Percentiles rank a stretch among this genome's conserved stretches.
Evolutionary conservation across 495 filamentous ascomycete species (phyloP).

Genomic region (Aspergillus coremiiformis): DNA sequence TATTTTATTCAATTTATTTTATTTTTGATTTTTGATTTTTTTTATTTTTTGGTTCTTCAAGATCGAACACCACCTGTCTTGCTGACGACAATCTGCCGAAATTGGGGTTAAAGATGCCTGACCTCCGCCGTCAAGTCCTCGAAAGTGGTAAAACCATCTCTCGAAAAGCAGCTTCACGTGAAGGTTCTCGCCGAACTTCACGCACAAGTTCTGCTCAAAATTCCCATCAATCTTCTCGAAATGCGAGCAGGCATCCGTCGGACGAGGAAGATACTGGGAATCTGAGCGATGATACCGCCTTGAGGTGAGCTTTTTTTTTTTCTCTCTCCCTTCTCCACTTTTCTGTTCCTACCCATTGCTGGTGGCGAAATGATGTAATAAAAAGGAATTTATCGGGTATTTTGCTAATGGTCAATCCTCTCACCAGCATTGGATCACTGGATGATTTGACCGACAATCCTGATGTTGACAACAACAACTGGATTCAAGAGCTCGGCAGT

Average conservation of each 20-base stretch:
- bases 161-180: conserved; percentile 71
- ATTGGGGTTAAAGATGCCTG: conserved; percentile 28
- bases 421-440: conserved; percentile 38
- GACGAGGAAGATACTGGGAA: conserved; percentile 73
- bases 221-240: conserved; percentile 53
- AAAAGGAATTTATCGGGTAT: neutral
- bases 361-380: conserved; percentile 36
- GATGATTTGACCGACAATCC: conserved; percentile 54
- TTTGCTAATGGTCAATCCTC: conserved; percentile 7
- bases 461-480: conserved; percentile 48
- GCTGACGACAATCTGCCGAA: too few relatives aligned
- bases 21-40: too few relatives aligned
- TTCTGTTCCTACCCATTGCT: conserved; percentile 8
- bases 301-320: conserved; percentile 46
- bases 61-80: too few relatives aligned
- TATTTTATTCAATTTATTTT: too few relatives aligned
- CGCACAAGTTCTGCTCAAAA: conserved; percentile 53
- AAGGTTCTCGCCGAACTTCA: conserved; percentile 58
- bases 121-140: conserved; percentile 67
- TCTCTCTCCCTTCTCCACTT: conserved; percentile 9
- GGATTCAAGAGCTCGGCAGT: conserved; percentile 60
- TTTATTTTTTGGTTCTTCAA: too few relatives aligned
- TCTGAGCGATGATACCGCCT: conserved; percentile 60
- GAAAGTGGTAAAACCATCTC: conserved; percentile 91
- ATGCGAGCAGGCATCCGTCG: conserved; percentile 50